Evolutionary conservation across 2,329 filamentous ascomycete genomes (phyloP), one percentile per base, ranked within the genome.

Genomic region (Tolypocladium cylindrosporum): DNA sequence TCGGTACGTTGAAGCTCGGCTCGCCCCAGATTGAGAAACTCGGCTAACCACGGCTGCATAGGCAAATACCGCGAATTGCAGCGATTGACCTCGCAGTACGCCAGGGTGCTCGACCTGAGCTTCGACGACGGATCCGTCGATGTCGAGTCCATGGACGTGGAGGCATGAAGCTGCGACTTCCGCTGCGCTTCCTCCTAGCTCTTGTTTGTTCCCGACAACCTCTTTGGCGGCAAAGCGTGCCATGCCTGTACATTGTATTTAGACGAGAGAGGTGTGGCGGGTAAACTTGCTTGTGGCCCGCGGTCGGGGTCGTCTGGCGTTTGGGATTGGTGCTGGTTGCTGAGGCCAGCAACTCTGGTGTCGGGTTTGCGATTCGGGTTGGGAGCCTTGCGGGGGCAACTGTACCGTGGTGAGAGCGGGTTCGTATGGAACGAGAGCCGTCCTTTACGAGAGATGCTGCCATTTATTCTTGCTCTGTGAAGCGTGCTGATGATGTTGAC

Each of bases 31-130:
- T 50, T n/a, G 10, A 19, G 3, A 11, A 39, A 43, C 31, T 39
- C 31, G 56, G 48, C 73, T 79, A 21, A 56, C 42, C n/a, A 41
- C 31, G 19, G 11, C 31, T 42, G 24, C 41, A 27, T 65, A 96
- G 91, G 91, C 60, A 97, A 97, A 85, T 93, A 94, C 74, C 87
- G 94, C 58, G 95, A 97, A 69, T 79, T 99, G 37, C 94, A 99
- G 72, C 83, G 94, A 34, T 82, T 97, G 48, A 96, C 91, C n/a
- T 90, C 97, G 34, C 93, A 95, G 61, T 97, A 97, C 71, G 93
- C 93, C 14, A 85, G 90, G 62, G 77, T 91, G n/a, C 77, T 95
- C 27, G 89, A 88, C 58, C 76, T 90, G 42, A 79, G 77, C 8
- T 63, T 77, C 7, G 77, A 79, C 52, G 76, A 77, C 24, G 75